phyloP scores from a whole-genome alignment of 192 early-diverging fungal species.

The Backusella luteola region DNA sequence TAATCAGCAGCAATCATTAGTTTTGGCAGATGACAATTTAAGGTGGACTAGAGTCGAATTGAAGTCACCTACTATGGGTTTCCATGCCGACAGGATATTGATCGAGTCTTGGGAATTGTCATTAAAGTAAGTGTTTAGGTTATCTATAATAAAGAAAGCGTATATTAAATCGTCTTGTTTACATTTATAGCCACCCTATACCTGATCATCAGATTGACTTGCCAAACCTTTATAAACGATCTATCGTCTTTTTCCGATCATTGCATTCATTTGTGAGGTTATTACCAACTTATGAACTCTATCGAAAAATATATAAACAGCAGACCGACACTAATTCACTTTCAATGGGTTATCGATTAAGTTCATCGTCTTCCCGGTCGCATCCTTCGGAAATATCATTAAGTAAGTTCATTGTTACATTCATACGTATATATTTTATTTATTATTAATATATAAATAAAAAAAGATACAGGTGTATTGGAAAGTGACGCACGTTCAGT shows the following conservation, averaged over 20 bases:
- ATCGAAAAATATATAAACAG: slow-evolving; percentile 30
- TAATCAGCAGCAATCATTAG: neutral
- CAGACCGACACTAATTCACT: slow-evolving; percentile 43
- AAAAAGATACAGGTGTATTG: slow-evolving; percentile 36
- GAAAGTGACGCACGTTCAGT: slow-evolving; percentile 48
- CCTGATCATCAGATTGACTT: slow-evolving; percentile 66
- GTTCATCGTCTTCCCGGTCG: slow-evolving; percentile 39
- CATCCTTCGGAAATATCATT: slow-evolving; percentile 69
- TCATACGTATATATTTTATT: neutral
- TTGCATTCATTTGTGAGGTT: slow-evolving; percentile 77
- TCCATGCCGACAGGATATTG: neutral
- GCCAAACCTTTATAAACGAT: slow-evolving; percentile 87
- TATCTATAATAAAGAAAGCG: neutral
- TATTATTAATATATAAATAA: neutral
- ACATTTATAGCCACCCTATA: slow-evolving; percentile 36
- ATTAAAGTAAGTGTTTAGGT: neutral
- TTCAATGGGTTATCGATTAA: slow-evolving; percentile 68
- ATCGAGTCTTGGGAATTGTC: slow-evolving; percentile 15
- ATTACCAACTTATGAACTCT: slow-evolving; percentile 60
- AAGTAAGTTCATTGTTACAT: slow-evolving; percentile 40
- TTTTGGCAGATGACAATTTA: slow-evolving; percentile 12
- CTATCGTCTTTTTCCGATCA: slow-evolving; percentile 86
- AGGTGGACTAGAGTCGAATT: neutral
- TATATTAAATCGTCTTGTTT: no score
- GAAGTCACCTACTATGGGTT: neutral